Evolutionary conservation across 352 stramenopile species (phyloP).

Genomic region (Globisporangium uncinulatum): DNA sequence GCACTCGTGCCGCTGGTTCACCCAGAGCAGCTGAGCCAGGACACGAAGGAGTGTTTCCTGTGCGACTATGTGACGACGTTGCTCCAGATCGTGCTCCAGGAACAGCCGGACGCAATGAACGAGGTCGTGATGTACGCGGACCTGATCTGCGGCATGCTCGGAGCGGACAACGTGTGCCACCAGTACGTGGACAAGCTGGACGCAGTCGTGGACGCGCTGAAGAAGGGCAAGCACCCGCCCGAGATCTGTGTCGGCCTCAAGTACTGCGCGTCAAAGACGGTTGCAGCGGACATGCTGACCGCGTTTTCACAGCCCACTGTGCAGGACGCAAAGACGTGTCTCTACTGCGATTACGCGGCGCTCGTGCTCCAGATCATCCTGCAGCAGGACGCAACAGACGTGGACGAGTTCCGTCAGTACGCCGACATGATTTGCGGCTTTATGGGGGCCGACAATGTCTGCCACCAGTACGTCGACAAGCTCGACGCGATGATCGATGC

Average conservation of each 20-base stretch:
- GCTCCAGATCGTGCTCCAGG: slow-evolving; percentile 46
- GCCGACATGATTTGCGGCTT: slow-evolving; percentile 79
- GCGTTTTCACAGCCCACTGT: slow-evolving; percentile 13
- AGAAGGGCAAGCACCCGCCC: slow-evolving; percentile 57
- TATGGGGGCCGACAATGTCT: slow-evolving; percentile 54
- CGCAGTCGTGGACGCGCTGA: slow-evolving; percentile 55
- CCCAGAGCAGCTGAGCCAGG: slow-evolving; percentile 11
- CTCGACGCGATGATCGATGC: slow-evolving; percentile 61
- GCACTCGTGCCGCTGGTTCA: slow-evolving; percentile 12
- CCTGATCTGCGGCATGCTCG: slow-evolving; percentile 71
- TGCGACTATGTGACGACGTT: slow-evolving; percentile 59
- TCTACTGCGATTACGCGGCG: slow-evolving; percentile 56
- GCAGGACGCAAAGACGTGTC: slow-evolving; percentile 35
- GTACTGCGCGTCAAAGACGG: slow-evolving; percentile 32
- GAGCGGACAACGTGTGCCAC: slow-evolving; percentile 55
- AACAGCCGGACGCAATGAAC: slow-evolving; percentile 46
- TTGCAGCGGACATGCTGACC: slow-evolving; percentile 14
- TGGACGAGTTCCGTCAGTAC: slow-evolving; percentile 50
- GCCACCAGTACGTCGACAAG: slow-evolving; percentile 64
- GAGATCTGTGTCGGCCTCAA: slow-evolving; percentile 54
- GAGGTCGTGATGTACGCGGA: slow-evolving; percentile 58
- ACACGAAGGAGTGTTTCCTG: slow-evolving; percentile 44
- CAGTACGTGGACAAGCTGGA: slow-evolving; percentile 65
- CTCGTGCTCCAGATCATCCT: slow-evolving; percentile 54
- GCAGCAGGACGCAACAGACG: slow-evolving; percentile 45